These are phyloP conservation scores for maize (Zea mays) DNA, from an alignment of 176 grass and related monocot genomes.

Conservation along the genomic window DNA sequence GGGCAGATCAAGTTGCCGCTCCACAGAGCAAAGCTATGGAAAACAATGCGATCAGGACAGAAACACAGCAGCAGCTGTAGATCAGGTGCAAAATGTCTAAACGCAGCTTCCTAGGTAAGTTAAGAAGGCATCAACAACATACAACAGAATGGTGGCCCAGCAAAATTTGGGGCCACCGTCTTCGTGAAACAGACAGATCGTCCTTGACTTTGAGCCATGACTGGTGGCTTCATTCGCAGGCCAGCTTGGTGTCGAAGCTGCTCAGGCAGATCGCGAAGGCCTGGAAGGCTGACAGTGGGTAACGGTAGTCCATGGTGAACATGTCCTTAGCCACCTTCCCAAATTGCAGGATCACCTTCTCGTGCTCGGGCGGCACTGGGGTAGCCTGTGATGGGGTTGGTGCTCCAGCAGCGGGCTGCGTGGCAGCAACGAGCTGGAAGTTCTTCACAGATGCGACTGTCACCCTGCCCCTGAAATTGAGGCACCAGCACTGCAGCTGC, in stretches of 20 bases:
- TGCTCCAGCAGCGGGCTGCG: slow-evolving; percentile 44
- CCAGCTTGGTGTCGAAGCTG: slow-evolving; percentile 83
- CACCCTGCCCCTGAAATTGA: slow-evolving; percentile 82
- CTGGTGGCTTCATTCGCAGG: slow-evolving; percentile 53
- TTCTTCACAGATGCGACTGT: slow-evolving; percentile 88
- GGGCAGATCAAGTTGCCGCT: slow-evolving; percentile 28
- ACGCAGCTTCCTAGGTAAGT: slow-evolving; percentile 42
- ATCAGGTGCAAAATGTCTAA: slow-evolving; percentile 39
- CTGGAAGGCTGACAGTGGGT: slow-evolving; percentile 75
- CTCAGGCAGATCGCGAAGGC: slow-evolving; percentile 83
- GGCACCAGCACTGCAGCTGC: slow-evolving; percentile 89
- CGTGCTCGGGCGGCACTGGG: slow-evolving; percentile 46
- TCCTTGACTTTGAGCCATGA: neutral
- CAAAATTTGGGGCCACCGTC: slow-evolving; percentile 25
- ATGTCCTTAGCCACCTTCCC: slow-evolving; percentile 79
- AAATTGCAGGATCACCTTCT: slow-evolving; percentile 75
- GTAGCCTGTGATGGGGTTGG: slow-evolving; percentile 32
- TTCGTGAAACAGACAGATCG: slow-evolving; percentile 5
- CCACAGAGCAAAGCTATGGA: slow-evolving; percentile 34
- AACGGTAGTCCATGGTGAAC: slow-evolving; percentile 88
- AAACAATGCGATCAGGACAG: slow-evolving; percentile 16
- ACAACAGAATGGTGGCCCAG: slow-evolving; percentile 40
- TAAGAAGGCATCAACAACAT: slow-evolving; percentile 46
- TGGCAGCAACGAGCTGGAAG: slow-evolving; percentile 73
- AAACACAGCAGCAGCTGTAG: slow-evolving; percentile 38